Evolutionary conservation across 225 moss, liverwort and hornwort species (phyloP).

Genomic region (Bryoerythrophyllum caledonicum): DNA sequence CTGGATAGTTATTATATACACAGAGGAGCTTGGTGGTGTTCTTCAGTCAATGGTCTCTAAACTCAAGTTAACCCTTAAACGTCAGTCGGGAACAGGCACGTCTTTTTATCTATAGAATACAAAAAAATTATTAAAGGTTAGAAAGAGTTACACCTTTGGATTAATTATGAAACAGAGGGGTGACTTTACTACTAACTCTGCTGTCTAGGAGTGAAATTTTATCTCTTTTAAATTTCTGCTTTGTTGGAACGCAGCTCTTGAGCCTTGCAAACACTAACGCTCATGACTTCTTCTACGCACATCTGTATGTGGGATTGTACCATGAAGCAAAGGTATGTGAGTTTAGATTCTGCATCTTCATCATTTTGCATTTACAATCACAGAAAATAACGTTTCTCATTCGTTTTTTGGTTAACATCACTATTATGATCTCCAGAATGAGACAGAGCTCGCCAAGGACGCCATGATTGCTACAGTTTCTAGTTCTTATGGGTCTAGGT

Average conservation of each 20-base stretch:
- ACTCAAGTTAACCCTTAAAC: too few species aligned
- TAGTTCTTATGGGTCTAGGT: constrained; percentile 78
- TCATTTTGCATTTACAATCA: background rate
- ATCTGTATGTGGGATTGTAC: constrained; percentile 78
- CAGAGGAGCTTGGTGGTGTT: too few species aligned
- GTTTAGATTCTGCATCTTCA: background rate
- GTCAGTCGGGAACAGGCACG: too few species aligned
- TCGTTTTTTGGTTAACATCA: background rate
- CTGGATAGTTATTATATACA: too few species aligned
- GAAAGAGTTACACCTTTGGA: too few species aligned
- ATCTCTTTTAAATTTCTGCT: background rate
- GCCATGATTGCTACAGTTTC: constrained; percentile 71
- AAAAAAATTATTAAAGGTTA: too few species aligned
- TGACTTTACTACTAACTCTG: too few species aligned
- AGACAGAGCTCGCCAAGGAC: constrained; percentile 66
- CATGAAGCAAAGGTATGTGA: constrained; percentile 72
- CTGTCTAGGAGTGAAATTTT: background rate
- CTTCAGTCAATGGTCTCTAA: too few species aligned
- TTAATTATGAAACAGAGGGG: too few species aligned
- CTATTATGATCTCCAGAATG: constrained; percentile 35
- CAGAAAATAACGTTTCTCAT: background rate
- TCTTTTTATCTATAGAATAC: too few species aligned
- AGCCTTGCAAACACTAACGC: constrained; percentile 36
- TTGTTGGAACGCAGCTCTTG: constrained; percentile 45
- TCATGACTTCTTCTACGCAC: constrained; percentile 85